Base-by-base conservation (phyloP, 495 filamentous ascomycete genomes). In the Neurospora discreta region DNA sequence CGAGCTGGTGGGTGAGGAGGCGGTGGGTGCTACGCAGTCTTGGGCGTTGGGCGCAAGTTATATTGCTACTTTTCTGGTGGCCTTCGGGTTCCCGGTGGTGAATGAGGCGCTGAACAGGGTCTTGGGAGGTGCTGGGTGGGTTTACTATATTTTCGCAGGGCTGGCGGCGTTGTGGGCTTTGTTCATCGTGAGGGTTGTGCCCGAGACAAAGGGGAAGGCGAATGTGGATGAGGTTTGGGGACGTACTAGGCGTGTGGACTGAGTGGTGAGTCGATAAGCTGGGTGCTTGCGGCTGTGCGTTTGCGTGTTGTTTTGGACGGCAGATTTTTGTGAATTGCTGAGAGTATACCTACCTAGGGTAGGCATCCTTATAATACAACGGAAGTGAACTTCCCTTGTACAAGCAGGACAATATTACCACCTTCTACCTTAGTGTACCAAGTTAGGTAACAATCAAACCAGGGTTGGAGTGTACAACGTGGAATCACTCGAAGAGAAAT, bases 201-300 rank as follows among this genome's bases (percentile, higher is more conserved):
- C 94, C 1, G 94, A 97, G 82, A 96, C 93, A 1, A 91, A 87
- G 76, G 93, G 92, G 5, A 95, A 91, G 84, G 88, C 85, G 69
- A 90, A 89, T 75, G 87, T 86, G 0, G 92, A 97, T 76, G 94
- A 97, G 80, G 94, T 97, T 43, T 97, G 94, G 94, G 92, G 93
- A 8, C 84, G 92, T 70, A 82, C 81, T 73, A 82, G 87, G 74
- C 84, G 88, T 23, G 75, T 81, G 36, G 86, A 88, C 74, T 88
- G 74, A 77, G 3, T 26, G 68, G 73, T 41, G 52, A n/a, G 8
- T 36, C 52, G 69, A 40, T 60, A 13, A 60, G 11, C 20, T 6
- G 44, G 44, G 44, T 1, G 44, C 23, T 52, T 46, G 44, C 23
- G 3, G 3, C 16, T 26, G 6, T 58, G 46, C 23, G 23, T 58